Evolutionary conservation across 2,329 filamentous ascomycete species (phyloP).

Genomic region (Neonectria hederae): DNA sequence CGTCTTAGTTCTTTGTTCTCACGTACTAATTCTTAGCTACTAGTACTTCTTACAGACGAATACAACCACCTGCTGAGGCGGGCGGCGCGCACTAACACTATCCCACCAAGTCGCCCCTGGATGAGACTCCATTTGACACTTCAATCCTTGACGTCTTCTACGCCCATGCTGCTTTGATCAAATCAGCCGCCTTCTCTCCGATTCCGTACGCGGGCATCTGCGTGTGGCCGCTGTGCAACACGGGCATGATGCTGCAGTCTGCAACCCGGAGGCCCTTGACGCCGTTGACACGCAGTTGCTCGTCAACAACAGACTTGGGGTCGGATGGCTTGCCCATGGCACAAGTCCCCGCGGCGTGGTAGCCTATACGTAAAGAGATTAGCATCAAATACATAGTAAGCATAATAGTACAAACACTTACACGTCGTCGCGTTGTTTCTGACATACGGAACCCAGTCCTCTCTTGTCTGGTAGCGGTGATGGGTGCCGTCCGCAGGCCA

Average conservation of each 20-base stretch:
- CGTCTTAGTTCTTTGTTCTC: background rate
- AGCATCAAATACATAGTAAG: background rate
- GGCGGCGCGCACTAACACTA: too few relatives aligned
- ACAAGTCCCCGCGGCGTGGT: slow-evolving; percentile 44
- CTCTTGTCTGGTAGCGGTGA: slow-evolving; percentile 59
- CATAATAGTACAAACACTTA: slow-evolving; percentile 45
- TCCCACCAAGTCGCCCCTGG: background rate
- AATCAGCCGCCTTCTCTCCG: slow-evolving; percentile 60
- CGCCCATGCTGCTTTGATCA: slow-evolving; percentile 54
- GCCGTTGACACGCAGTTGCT: slow-evolving; percentile 61
- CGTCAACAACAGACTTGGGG: slow-evolving; percentile 62
- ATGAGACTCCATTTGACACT: background rate
- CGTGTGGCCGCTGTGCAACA: slow-evolving; percentile 57
- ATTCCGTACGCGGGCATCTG: slow-evolving; percentile 69
- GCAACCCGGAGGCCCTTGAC: slow-evolving; percentile 63
- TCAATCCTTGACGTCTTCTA: slow-evolving; percentile 4
- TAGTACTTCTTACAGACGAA: background rate
- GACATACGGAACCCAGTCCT: slow-evolving; percentile 65
- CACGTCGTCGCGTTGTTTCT: slow-evolving; percentile 69
- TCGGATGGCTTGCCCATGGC: slow-evolving; percentile 54
- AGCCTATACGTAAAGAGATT: slow-evolving; percentile 8
- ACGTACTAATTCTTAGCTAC: too few relatives aligned
- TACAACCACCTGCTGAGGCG: too few relatives aligned
- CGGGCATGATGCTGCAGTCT: slow-evolving; percentile 63
- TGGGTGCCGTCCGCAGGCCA: slow-evolving; percentile 65